Conservation (phyloP, 2,329 filamentous ascomycete genomes). For the Pseudocercospora macadamiae region DNA sequence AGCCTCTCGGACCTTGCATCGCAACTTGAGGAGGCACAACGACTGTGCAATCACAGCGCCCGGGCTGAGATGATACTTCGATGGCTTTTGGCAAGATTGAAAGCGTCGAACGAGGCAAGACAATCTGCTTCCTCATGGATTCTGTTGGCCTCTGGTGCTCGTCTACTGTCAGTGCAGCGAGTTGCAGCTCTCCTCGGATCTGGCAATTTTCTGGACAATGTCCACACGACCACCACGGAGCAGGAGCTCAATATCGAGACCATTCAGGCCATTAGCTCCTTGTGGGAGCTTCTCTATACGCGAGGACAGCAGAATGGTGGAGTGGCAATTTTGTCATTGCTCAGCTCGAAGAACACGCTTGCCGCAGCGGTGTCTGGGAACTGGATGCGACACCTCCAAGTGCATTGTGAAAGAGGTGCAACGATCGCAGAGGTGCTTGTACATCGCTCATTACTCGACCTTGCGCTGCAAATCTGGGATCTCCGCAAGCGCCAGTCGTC, state of each 20-base stretch:
- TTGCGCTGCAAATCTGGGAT: slow-evolving; percentile 33
- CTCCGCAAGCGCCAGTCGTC: slow-evolving; percentile 26
- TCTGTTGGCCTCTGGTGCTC: slow-evolving; percentile 63
- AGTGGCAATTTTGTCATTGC: slow-evolving; percentile 28
- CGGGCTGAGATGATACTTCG: slow-evolving; percentile 64
- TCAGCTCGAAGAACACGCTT: slow-evolving; percentile 23
- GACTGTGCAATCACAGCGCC: slow-evolving; percentile 36
- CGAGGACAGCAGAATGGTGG: slow-evolving; percentile 25
- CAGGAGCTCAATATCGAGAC: slow-evolving; percentile 3
- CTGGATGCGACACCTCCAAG: slow-evolving; percentile 28
- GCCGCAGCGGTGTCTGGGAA: slow-evolving; percentile 31
- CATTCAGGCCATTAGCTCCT: slow-evolving; percentile 15
- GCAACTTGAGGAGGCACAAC: slow-evolving; percentile 33
- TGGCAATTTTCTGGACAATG: slow-evolving; percentile 65
- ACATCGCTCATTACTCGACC: slow-evolving; percentile 16
- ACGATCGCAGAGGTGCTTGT: neutral
- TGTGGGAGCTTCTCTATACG: slow-evolving; percentile 25
- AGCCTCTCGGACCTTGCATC: slow-evolving; percentile 27
- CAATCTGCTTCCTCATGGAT: slow-evolving; percentile 56
- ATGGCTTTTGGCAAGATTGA: slow-evolving; percentile 67
- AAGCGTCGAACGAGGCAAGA: slow-evolving; percentile 47
- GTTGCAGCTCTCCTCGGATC: slow-evolving; percentile 73
- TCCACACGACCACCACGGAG: slow-evolving; percentile 59
- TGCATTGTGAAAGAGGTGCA: neutral
- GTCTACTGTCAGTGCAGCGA: slow-evolving; percentile 68